Evolutionary conservation across 2,329 filamentous ascomycete genomes (phyloP), one percentile per base, ranked within the genome.

Genomic region (Parastagonospora nodorum): DNA sequence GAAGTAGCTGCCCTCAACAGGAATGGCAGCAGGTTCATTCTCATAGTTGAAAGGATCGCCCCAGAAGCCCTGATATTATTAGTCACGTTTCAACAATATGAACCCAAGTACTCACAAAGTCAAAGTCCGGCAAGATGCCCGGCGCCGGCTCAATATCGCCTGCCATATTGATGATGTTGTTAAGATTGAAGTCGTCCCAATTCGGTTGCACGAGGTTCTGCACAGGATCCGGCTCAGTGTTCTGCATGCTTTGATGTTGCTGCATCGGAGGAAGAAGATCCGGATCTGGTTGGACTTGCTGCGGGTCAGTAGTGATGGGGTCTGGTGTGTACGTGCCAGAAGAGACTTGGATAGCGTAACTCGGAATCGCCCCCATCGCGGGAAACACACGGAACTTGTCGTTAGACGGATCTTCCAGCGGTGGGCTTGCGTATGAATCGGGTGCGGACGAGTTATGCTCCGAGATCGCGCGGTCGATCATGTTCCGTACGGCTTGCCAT

Each of bases 391-490:
- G 33, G 2, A 56, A 48, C n/a, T 59, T 64, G 8, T 46, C 50
- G 19, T 48, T 53, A 7, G 57, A 49, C 11, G 51, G 38, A 4
- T 53, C 48, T 28, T 48, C 43, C n/a, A 50, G 41, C 2, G 57
- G 48, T 8, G 55, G 57, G 31, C 47, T 63, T 10, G 51, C 41
- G 38, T 59, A 64, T 10, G 62, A 40, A 35, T 57, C 53, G 5
- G 61, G 59, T 37, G 55, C 55, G 1, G 60, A 55, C 29, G 55
- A 40, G 15, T 50, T 57, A 38, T 68, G 60, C 37, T 72, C 67
- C 2, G 59, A 55, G 16, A 73, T 54, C 4, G 68, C 63, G 47
- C 67, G 69, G 45, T 74, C 72, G 36, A 74, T 74, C 71, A 74
- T 74, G 37, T 60, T 60, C 27, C 69, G 71, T 8, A 74, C 66